phyloP scores from a whole-genome alignment of 2,329 filamentous ascomycete species.

The Biscogniauxia mediterranea region DNA sequence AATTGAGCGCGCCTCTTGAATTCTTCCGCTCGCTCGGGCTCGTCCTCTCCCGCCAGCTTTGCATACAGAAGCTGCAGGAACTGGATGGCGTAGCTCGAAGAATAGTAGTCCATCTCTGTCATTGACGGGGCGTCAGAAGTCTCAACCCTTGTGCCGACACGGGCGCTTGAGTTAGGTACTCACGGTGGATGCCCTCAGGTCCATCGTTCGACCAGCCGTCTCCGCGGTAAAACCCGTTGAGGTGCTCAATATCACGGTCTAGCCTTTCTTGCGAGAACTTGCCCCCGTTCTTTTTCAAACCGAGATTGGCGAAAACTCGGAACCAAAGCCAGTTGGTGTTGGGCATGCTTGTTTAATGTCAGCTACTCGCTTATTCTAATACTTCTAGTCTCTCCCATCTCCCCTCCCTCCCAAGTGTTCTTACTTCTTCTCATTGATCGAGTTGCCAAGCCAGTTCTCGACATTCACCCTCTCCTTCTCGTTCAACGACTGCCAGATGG shows the following conservation, averaged over 20 bases:
- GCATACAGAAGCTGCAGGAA: conserved; percentile 76
- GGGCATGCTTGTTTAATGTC: conserved; percentile 58
- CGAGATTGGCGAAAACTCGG: conserved; percentile 78
- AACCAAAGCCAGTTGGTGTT: conserved; percentile 76
- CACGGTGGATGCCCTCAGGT: conserved; percentile 69
- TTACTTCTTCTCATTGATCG: conserved; percentile 73
- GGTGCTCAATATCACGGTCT: conserved; percentile 72
- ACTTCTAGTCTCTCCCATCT: no score
- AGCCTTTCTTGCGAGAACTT: conserved; percentile 67
- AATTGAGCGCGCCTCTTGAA: conserved; percentile 67
- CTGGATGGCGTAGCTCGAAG: conserved; percentile 78
- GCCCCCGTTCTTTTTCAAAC: conserved; percentile 71
- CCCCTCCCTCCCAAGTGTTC: conserved; percentile 9
- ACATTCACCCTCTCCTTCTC: conserved; percentile 63
- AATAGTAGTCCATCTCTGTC: conserved; percentile 79
- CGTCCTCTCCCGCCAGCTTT: conserved; percentile 65
- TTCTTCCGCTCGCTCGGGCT: conserved; percentile 63
- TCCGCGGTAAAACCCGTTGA: conserved; percentile 80
- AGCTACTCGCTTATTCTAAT: conserved; percentile 5
- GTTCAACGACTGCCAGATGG: conserved; percentile 65
- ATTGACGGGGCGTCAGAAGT: conserved; percentile 5
- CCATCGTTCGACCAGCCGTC: conserved; percentile 82
- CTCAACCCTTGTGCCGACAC: not conserved
- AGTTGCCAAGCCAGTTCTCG: conserved; percentile 69
- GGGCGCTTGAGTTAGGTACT: conserved; percentile 20